Percentiles rank a stretch among this genome's conserved stretches.
Evolutionary conservation across 2,329 filamentous ascomycete genomes (phyloP).

Genomic region (Fonsecaea pedrosoi): DNA sequence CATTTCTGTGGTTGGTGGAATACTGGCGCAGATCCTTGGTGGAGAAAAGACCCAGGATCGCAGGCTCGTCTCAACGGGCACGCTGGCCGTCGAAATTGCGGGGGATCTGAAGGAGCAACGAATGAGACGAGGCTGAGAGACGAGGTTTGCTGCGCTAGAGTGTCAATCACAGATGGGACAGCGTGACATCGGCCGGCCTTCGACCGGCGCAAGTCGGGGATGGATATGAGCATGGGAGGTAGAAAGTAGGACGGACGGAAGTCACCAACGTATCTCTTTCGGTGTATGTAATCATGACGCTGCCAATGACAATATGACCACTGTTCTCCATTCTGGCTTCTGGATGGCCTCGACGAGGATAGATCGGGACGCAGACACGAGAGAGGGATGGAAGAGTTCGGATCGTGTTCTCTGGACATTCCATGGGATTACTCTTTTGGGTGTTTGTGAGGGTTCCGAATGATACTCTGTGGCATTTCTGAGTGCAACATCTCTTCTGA

Average conservation of each 20-base stretch:
- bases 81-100: slow-evolving; percentile 7
- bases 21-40: background rate
- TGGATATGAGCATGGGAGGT: background rate
- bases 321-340: background rate
- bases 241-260: background rate
- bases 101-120: slow-evolving; percentile 15
- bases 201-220: slow-evolving; percentile 9
- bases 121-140: slow-evolving; percentile 24
- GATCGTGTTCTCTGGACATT: slow-evolving; percentile 17
- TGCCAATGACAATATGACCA: background rate
- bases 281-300: background rate
- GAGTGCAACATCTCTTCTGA: background rate
- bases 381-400: slow-evolving; percentile 9
- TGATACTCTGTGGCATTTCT: slow-evolving; percentile 5
- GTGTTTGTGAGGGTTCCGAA: slow-evolving; percentile 1
- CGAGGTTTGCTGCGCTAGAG: background rate
- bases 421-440: slow-evolving; percentile 11
- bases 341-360: slow-evolving; percentile 16
- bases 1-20: slow-evolving; percentile 8
- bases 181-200: slow-evolving; percentile 30
- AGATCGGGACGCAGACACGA: background rate
- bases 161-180: slow-evolving; percentile 10
- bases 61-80: background rate
- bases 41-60: background rate
- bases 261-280: background rate